Evolutionary conservation across 257 asterid genomes (phyloP), one percentile per base, ranked within the genome.

Genomic region (Solanum bukasovii): DNA sequence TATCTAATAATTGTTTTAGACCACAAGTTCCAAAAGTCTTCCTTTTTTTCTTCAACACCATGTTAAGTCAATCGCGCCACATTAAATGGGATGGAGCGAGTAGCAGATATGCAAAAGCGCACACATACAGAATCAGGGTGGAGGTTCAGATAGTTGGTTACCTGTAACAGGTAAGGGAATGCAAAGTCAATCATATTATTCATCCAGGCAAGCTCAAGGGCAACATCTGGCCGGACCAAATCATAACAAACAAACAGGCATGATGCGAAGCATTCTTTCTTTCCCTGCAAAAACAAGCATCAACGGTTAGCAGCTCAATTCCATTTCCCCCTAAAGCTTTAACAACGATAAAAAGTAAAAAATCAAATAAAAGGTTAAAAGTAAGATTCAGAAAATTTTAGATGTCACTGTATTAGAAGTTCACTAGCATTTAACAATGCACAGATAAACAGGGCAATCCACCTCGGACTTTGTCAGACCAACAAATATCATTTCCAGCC

Each of bases 161-260:
- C 99, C 99, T 97, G 99, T 87, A 96, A 93, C 82, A 97, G 93
- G 89, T 95, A 96, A 11, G 99, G 99, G 94, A 97, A 95, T 86
- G 99, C 98, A 90, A 97, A 97, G 92, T 96, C 99, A 25, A 96
- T 89, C 97, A 95, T 96, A 92, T 96, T 96, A 87, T 97, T 94
- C 93, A 95, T 93, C 99, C 99, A 97, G 85, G 99, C 98, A 42
- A 97, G 98, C 88, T 97, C 99, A 87, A 97, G 98, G 18, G 95
- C 99, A 86, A 97, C 98, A 90, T 97, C 99, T 3, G 96, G 90
- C 61, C 99, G 99, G 67, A 97, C 92, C 91, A 96, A 91, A 85
- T 97, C 99, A 31, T 97, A 97, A 89, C 99, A 97, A 85, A 97
- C 99, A 89, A 96, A 97, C 88, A 97, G 96, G 97, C 99, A 97